Percentiles rank a stretch among this genome's conserved stretches.
These are phyloP conservation scores for Cryptococcus depauperatus DNA, from an alignment of 1,284 basidiomycete genomes.

Conservation along the genomic window DNA sequence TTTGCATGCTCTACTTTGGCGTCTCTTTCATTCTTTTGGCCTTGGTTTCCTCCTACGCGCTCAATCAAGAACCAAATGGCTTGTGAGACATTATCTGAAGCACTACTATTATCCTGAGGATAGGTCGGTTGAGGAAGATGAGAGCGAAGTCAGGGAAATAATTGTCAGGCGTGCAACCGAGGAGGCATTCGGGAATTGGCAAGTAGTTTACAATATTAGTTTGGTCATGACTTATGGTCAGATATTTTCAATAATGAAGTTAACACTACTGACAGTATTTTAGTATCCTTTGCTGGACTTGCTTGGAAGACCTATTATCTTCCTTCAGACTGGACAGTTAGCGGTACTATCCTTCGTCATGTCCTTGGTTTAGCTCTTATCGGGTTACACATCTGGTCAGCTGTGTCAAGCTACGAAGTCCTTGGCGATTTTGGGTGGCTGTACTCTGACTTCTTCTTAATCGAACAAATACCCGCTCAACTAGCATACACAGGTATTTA, in stretches of 20 bases:
- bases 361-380: slow-evolving; percentile 77
- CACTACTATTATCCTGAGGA: slow-evolving; percentile 67
- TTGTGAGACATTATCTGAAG: slow-evolving; percentile 89
- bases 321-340: slow-evolving; percentile 75
- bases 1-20: slow-evolving; percentile 76
- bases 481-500: slow-evolving; percentile 96
- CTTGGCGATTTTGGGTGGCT: slow-evolving; percentile 96
- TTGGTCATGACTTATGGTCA: slow-evolving; percentile 88
- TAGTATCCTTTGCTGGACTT: slow-evolving; percentile 70
- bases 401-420: slow-evolving; percentile 81
- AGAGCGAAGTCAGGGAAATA: slow-evolving; percentile 19
- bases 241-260: background rate
- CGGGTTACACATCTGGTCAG: slow-evolving; percentile 83
- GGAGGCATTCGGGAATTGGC: slow-evolving; percentile 94
- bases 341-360: slow-evolving; percentile 81
- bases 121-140: slow-evolving; percentile 10
- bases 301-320: slow-evolving; percentile 81
- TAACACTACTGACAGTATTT: too few species aligned
- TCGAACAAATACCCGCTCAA: slow-evolving; percentile 75
- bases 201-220: slow-evolving; percentile 82
- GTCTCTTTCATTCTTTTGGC: slow-evolving; percentile 79
- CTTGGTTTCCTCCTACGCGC: slow-evolving; percentile 74
- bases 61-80: slow-evolving; percentile 77
- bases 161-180: slow-evolving; percentile 62
- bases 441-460: slow-evolving; percentile 96